Percentiles rank a stretch among this genome's conserved stretches.
These are phyloP conservation scores for Penicillium hordei DNA, from an alignment of 2,329 filamentous ascomycete species.

Conservation along the genomic window DNA sequence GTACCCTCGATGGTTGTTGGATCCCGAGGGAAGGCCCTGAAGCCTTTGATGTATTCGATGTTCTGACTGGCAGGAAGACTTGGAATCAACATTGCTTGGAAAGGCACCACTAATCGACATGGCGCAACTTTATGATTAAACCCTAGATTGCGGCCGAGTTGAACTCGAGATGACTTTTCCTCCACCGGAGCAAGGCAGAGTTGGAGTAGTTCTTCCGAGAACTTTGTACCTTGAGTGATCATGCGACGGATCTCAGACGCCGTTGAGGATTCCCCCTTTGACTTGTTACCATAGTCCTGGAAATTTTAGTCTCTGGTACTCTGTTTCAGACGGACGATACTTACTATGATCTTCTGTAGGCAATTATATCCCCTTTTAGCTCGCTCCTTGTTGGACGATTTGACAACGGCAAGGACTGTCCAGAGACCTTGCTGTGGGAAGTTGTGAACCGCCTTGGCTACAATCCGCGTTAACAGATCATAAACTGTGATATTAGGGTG, in stretches of 20 bases:
- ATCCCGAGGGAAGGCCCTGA: slow-evolving; percentile 84
- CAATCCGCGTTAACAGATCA: slow-evolving; percentile 72
- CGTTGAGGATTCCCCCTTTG: slow-evolving; percentile 39
- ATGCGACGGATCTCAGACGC: slow-evolving; percentile 66
- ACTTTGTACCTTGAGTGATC: slow-evolving; percentile 74
- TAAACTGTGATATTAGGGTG: slow-evolving; percentile 80
- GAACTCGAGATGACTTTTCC: slow-evolving; percentile 68
- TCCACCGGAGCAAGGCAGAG: slow-evolving; percentile 79
- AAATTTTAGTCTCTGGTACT: slow-evolving; percentile 15
- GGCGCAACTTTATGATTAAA: slow-evolving; percentile 84
- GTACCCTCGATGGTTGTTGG: slow-evolving; percentile 72
- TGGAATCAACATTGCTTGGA: slow-evolving; percentile 80
- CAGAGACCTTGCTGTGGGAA: slow-evolving; percentile 91
- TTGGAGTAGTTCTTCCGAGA: slow-evolving; percentile 76
- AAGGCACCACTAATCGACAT: slow-evolving; percentile 81
- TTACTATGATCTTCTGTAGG: slow-evolving; percentile 43
- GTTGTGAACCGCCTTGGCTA: slow-evolving; percentile 79
- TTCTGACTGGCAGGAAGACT: slow-evolving; percentile 73
- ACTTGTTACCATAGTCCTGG: slow-evolving; percentile 54
- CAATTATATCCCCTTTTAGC: slow-evolving; percentile 52
- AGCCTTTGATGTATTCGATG: slow-evolving; percentile 63
- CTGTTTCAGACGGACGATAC: not conserved
- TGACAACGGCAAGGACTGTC: slow-evolving; percentile 84
- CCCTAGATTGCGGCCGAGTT: slow-evolving; percentile 71
- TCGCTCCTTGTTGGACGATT: slow-evolving; percentile 73